A percentile compares a stretch with the other conserved stretches of the same genome.
phyloP scores from a whole-genome alignment of 1,139 yeast genomes.

The Entelexis sorbosivorans region DNA sequence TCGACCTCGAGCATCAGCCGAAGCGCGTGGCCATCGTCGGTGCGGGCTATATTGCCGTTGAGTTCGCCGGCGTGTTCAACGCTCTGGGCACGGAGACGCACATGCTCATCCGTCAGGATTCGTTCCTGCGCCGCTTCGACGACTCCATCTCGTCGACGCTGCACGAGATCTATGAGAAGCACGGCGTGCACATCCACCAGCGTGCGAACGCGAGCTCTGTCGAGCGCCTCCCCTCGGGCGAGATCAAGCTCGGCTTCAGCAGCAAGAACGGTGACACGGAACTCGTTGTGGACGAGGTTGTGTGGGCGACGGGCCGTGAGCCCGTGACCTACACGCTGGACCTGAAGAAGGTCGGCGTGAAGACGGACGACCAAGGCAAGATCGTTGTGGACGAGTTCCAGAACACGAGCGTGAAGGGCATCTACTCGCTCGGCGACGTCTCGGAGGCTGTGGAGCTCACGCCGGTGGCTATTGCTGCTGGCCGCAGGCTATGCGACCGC shows the following conservation, averaged over 20 bases:
- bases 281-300: constrained; percentile 63
- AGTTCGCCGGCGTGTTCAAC: constrained; percentile 85
- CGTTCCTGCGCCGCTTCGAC: constrained; percentile 81
- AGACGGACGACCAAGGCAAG: constrained; percentile 45
- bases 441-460: constrained; percentile 80
- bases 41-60: constrained; percentile 96
- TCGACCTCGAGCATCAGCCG: constrained; percentile 69
- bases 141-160: constrained; percentile 64
- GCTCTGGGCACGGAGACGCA: constrained; percentile 83
- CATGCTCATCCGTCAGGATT: constrained; percentile 79
- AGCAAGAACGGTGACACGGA: constrained; percentile 11
- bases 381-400: constrained; percentile 79
- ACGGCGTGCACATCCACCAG: constrained; percentile 74
- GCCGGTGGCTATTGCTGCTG: constrained; percentile 98
- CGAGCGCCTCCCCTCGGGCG: constrained; percentile 49
- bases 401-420: constrained; percentile 57
- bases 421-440: constrained; percentile 84
- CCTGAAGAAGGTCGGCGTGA: constrained; percentile 62
- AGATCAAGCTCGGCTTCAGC: constrained; percentile 46
- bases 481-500: constrained; percentile 84
- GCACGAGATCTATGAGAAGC: constrained; percentile 66
- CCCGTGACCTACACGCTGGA: constrained; percentile 58
- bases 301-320: constrained; percentile 92
- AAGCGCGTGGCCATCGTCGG: constrained; percentile 90
- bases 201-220: constrained; percentile 17